Percentiles rank a stretch among this genome's conserved stretches.
Evolutionary conservation across 202 grass and related monocot species (phyloP).

Genomic region (Brachypodium distachyon): DNA sequence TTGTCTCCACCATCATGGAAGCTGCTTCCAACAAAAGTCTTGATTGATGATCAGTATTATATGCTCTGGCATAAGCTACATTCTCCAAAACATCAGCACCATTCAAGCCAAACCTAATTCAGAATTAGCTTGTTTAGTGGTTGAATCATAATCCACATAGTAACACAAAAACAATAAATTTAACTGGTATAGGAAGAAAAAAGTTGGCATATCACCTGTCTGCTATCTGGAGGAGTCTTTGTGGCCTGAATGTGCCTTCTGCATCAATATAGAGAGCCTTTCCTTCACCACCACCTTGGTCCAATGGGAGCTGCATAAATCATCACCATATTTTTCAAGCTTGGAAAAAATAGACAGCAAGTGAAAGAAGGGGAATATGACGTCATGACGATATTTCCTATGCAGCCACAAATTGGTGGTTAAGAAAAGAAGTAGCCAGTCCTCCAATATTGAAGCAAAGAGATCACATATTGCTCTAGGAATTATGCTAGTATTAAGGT

Average conservation of each 20-base stretch:
- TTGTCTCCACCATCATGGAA: slow-evolving; percentile 95
- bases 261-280: slow-evolving; percentile 92
- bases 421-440: neutral
- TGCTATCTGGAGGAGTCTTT: slow-evolving; percentile 91
- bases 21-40: slow-evolving; percentile 84
- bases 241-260: slow-evolving; percentile 86
- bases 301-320: slow-evolving; percentile 65
- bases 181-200: neutral
- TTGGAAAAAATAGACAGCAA: neutral
- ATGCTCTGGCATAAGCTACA: slow-evolving; percentile 94
- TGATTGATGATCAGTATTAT: slow-evolving; percentile 97
- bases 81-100: slow-evolving; percentile 93
- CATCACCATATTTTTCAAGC: neutral
- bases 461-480: neutral
- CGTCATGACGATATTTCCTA: neutral
- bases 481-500: neutral
- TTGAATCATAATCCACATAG: neutral
- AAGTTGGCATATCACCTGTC: slow-evolving; percentile 46
- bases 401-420: neutral
- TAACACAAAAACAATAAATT: neutral
- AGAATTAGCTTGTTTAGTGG: neutral
- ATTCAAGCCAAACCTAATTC: slow-evolving; percentile 81
- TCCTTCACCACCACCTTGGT: slow-evolving; percentile 98
- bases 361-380: neutral
- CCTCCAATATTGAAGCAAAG: neutral